Evolutionary conservation across 2,329 filamentous ascomycete species (phyloP).

Genomic region (Xylaria sp.): DNA sequence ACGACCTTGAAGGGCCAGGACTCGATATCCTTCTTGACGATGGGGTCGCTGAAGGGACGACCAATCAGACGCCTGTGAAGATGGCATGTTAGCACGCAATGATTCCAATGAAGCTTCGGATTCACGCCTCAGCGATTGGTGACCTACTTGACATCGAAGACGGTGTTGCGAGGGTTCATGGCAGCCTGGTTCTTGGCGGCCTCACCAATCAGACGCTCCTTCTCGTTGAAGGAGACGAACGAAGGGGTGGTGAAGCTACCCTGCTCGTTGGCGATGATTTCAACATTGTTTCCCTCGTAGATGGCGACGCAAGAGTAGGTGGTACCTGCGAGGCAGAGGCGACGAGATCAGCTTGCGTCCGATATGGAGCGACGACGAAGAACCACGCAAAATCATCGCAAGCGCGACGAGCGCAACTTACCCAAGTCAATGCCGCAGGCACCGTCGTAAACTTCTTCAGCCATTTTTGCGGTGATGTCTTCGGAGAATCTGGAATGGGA

Average conservation of each 20-base stretch:
- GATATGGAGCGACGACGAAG: background rate
- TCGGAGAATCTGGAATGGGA: slow-evolving; percentile 13
- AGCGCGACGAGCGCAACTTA: slow-evolving; percentile 42
- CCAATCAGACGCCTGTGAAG: slow-evolving; percentile 83
- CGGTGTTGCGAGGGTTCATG: slow-evolving; percentile 97
- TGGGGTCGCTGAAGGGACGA: slow-evolving; percentile 88
- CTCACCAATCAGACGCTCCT: slow-evolving; percentile 99
- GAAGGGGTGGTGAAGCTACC: slow-evolving; percentile 98
- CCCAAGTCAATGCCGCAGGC: slow-evolving; percentile 99
- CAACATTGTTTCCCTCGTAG: slow-evolving; percentile 99
- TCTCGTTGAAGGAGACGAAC: slow-evolving; percentile 97
- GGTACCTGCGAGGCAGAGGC: slow-evolving; percentile 59
- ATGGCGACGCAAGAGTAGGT: slow-evolving; percentile 99
- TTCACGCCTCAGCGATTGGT: background rate
- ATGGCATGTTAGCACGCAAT: slow-evolving; percentile 5
- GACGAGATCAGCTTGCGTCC: slow-evolving; percentile 2
- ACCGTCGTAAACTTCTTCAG: slow-evolving; percentile 98
- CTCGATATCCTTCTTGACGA: slow-evolving; percentile 98
- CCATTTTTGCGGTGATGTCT: slow-evolving; percentile 54
- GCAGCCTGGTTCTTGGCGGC: slow-evolving; percentile 99
- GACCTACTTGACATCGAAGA: slow-evolving; percentile 97
- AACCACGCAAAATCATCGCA: background rate
- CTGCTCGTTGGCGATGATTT: slow-evolving; percentile 99
- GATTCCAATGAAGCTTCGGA: background rate
- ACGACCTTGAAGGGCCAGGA: slow-evolving; percentile 99